A percentile compares a stretch with the other conserved stretches of the same genome.
Conservation (phyloP, 352 stramenopile genomes). For the Phytophthora pseudosyringae region DNA sequence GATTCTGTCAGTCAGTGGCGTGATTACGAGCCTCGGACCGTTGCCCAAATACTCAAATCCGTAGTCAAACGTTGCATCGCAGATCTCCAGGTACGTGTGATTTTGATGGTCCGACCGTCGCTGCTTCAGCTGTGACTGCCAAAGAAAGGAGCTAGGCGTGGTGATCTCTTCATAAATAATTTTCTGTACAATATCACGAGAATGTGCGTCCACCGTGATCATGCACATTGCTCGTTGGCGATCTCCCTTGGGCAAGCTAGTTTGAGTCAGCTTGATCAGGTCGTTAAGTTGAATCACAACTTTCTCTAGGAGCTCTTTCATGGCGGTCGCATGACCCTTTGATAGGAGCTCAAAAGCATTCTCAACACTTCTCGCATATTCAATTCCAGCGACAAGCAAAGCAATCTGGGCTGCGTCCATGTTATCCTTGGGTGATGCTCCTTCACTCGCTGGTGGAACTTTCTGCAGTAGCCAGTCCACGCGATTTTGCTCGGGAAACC, state of each 20-base stretch:
- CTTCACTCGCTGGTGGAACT: conserved; percentile 35
- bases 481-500: conserved; percentile 91
- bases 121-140: conserved; percentile 95
- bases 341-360: conserved; percentile 66
- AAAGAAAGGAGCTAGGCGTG: conserved; percentile 84
- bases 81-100: conserved; percentile 87
- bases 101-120: conserved; percentile 51
- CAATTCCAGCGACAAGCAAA: conserved; percentile 90
- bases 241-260: conserved; percentile 83
- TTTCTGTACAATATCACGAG: conserved; percentile 92
- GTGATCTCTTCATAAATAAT: conserved; percentile 89
- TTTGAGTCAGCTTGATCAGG: conserved; percentile 92
- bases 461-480: conserved; percentile 94
- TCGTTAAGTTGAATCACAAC: conserved; percentile 92
- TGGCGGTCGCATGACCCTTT: conserved; percentile 77
- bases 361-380: conserved; percentile 91
- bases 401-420: conserved; percentile 93
- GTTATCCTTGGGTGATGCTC: conserved; percentile 41
- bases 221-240: conserved; percentile 94
- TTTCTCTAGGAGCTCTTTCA: conserved; percentile 88
- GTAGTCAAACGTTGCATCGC: conserved; percentile 93
- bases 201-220: conserved; percentile 95
- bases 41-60: conserved; percentile 97
- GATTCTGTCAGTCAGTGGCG: conserved; percentile 94
- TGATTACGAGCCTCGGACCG: conserved; percentile 93